Conservation (phyloP, 2,329 filamentous ascomycete species). For the Podosphaera xanthii region DNA sequence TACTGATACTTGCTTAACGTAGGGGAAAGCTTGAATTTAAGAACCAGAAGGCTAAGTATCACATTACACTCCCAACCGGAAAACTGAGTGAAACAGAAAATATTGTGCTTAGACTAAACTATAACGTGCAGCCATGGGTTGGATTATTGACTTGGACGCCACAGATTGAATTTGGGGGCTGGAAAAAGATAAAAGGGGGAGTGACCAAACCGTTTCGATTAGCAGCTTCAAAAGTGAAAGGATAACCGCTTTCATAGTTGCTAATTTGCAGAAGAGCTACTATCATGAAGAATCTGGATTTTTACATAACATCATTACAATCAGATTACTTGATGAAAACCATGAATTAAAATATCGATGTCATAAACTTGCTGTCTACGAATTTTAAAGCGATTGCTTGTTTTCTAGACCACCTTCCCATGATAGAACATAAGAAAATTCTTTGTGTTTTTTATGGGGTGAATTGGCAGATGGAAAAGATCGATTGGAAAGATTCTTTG, state of each 20-base stretch:
- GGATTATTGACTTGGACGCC: slow-evolving; percentile 64
- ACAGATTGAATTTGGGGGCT: slow-evolving; percentile 29
- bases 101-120: slow-evolving; percentile 62
- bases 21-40: slow-evolving; percentile 55
- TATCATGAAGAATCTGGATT: neutral
- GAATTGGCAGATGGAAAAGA: too few species aligned
- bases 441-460: too few species aligned
- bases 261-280: neutral
- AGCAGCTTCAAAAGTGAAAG: slow-evolving; percentile 41
- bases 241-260: slow-evolving; percentile 4
- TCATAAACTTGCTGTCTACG: too few species aligned
- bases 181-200: slow-evolving; percentile 44
- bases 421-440: too few species aligned
- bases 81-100: slow-evolving; percentile 51
- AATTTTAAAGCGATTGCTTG: too few species aligned
- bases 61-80: slow-evolving; percentile 75
- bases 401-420: too few species aligned
- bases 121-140: slow-evolving; percentile 97
- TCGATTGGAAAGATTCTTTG: too few species aligned
- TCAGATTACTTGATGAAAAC: too few species aligned
- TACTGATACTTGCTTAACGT: slow-evolving; percentile 5
- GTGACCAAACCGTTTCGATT: slow-evolving; percentile 39
- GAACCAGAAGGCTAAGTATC: slow-evolving; percentile 86
- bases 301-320: too few species aligned
- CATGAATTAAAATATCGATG: too few species aligned